Percentiles rank a stretch among this genome's conserved stretches.
phyloP scores from a whole-genome alignment of 371 early-diverging fungal genomes.

The Vairimorpha necatrix region DNA sequence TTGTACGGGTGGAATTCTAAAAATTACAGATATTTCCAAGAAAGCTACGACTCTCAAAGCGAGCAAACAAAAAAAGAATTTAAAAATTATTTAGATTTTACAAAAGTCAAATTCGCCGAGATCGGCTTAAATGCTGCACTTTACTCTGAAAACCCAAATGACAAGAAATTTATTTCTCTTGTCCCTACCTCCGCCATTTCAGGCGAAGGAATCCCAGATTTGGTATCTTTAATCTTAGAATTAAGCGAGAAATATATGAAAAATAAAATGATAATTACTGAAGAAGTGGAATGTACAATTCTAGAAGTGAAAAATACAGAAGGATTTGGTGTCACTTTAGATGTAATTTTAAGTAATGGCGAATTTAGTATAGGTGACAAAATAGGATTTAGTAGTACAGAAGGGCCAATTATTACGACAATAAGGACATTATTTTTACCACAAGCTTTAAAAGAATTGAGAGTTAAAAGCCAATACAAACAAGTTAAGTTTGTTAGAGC shows the following conservation, averaged over 20 bases:
- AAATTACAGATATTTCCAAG: conserved; percentile 66
- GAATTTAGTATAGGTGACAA: conserved; percentile 88
- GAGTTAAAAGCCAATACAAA: conserved; percentile 74
- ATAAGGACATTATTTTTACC: conserved; percentile 90
- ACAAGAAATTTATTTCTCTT: conserved; percentile 84
- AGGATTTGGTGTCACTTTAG: conserved; percentile 95
- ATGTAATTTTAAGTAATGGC: conserved; percentile 95
- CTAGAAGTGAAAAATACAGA: conserved; percentile 99
- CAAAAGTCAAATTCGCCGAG: conserved; percentile 83
- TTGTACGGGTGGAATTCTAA: conserved; percentile 83
- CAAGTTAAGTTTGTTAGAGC: conserved; percentile 94
- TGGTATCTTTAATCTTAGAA: conserved; percentile 81
- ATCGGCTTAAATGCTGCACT: conserved; percentile 88
- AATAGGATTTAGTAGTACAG: conserved; percentile 87
- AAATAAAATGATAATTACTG: conserved; percentile 83
- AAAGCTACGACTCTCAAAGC: conserved; percentile 74
- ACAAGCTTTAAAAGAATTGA: conserved; percentile 92
- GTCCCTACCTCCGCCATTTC: conserved; percentile 97
- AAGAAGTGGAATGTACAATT: conserved; percentile 92
- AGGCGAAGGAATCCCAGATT: conserved; percentile 97
- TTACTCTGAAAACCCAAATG: conserved; percentile 89
- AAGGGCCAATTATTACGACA: conserved; percentile 89
- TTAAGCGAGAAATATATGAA: conserved; percentile 90
- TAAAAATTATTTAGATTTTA: conserved; percentile 73
- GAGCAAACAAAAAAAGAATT: conserved; percentile 77